phyloP scores from a whole-genome alignment of 495 filamentous ascomycete species.

The Talaromyces proteolyticus region DNA sequence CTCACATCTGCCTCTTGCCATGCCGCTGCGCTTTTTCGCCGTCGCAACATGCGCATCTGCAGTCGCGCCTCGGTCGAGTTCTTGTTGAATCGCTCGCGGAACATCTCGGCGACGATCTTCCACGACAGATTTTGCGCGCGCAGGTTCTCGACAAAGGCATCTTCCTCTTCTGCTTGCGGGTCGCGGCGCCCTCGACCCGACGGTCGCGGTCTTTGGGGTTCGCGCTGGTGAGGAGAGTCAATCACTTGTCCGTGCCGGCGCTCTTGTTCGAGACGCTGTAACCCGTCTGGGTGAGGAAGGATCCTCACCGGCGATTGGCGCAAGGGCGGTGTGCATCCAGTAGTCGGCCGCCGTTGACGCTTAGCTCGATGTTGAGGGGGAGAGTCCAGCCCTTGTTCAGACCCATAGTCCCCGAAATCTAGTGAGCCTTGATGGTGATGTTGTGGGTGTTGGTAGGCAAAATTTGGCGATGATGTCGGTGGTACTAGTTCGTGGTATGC shows the following conservation, averaged over 20 bases:
- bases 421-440: neutral
- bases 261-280: conserved; percentile 29
- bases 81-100: conserved; percentile 55
- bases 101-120: conserved; percentile 62
- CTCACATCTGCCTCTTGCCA: conserved; percentile 67
- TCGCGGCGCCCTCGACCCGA: conserved; percentile 35
- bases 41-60: conserved; percentile 66
- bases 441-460: conserved; percentile 1
- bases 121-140: conserved; percentile 63
- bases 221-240: conserved; percentile 17
- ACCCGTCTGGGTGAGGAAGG: conserved; percentile 32
- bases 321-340: conserved; percentile 14
- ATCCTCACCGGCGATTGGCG: conserved; percentile 29
- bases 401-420: conserved; percentile 16
- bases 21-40: conserved; percentile 55
- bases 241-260: conserved; percentile 20
- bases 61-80: conserved; percentile 62
- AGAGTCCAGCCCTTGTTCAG: conserved; percentile 13
- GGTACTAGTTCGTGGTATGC: conserved; percentile 28
- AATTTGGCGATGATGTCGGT: conserved; percentile 13
- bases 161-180: conserved; percentile 57
- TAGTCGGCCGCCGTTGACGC: conserved; percentile 17
- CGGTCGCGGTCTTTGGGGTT: conserved; percentile 29
- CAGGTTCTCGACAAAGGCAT: conserved; percentile 58
- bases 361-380: conserved; percentile 22